Conservation (phyloP, 2,329 filamentous ascomycete species). For the Ophiostoma populinum region DNA sequence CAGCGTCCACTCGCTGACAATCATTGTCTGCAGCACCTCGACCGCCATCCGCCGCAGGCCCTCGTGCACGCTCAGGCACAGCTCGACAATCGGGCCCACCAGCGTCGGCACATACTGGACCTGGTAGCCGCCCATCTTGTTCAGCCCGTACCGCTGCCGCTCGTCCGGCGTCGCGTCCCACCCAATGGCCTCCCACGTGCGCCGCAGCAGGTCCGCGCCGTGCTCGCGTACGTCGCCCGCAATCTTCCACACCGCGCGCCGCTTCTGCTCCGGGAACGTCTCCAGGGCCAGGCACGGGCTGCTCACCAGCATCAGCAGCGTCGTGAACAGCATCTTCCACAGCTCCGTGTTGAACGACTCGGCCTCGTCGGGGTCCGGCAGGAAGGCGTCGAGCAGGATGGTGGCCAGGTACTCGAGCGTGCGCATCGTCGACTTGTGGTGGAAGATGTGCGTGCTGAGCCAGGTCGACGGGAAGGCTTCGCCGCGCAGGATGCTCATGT, state of each 20-base stretch:
- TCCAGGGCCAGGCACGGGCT: slow-evolving; percentile 81
- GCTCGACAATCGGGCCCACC: slow-evolving; percentile 77
- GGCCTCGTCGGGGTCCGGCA: slow-evolving; percentile 80
- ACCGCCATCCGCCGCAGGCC: slow-evolving; percentile 79
- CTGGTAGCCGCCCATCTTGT: slow-evolving; percentile 87
- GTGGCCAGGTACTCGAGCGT: slow-evolving; percentile 67
- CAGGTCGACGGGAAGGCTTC: slow-evolving; percentile 79
- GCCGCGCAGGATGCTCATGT: slow-evolving; percentile 76
- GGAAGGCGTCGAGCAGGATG: slow-evolving; percentile 64
- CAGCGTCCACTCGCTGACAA: slow-evolving; percentile 92
- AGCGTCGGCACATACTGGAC: slow-evolving; percentile 93
- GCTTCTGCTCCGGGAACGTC: slow-evolving; percentile 92
- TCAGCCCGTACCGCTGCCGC: slow-evolving; percentile 55
- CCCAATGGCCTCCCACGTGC: slow-evolving; percentile 87
- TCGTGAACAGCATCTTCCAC: slow-evolving; percentile 87
- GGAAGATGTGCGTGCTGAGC: slow-evolving; percentile 86
- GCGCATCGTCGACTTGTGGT: slow-evolving; percentile 78
- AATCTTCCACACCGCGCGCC: slow-evolving; percentile 95
- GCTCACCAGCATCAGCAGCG: slow-evolving; percentile 72
- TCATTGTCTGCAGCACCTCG: slow-evolving; percentile 92
- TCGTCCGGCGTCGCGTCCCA: slow-evolving; percentile 85
- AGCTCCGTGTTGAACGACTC: slow-evolving; percentile 84
- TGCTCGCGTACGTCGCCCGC: slow-evolving; percentile 88
- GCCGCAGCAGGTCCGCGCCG: slow-evolving; percentile 68
- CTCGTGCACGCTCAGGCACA: slow-evolving; percentile 90